Evolutionary conservation across 371 early-diverging fungal genomes (phyloP), one percentile per base, ranked within the genome.

Genomic region (Rozella allomycis): DNA sequence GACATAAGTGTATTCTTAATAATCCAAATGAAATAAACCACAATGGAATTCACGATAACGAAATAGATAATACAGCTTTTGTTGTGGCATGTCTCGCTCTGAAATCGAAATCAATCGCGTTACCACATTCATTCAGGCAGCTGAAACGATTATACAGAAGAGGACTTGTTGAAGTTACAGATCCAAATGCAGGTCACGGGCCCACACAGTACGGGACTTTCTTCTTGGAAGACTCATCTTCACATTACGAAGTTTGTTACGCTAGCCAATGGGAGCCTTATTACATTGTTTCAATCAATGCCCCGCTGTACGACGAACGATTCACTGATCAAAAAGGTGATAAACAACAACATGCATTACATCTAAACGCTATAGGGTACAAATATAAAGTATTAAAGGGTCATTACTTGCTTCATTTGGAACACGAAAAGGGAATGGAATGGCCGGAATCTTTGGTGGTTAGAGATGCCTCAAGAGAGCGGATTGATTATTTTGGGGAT

Each of bases 211-310:
- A 43, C 11, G 42, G 54, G 27, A 50, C 39, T 3, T 45, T 32
- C 21, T 44, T 25, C 12, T 42, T 46, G 16, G 20, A 33, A 18
- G 48, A 22, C 17, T 37, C 33, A 28, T 41, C 21, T 4, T 41
- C 56, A 0, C 54, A 49, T 0, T 69, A 61, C 31, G 67, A 69
- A 41, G 66, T 67, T 5, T 72, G 72, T 31, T 72, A 54, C 41
- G 72, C 69, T 35, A 67, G 67, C 0, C 70, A 67, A 31, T 72
- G 72, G 72, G 72, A 72, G 28, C 72, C 70, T 2, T 69, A 71
- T 31, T 71, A 71, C 26, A 49, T 67, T 8, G 39, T 71, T 28
- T 47, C 50, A 14, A 20, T 35, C 5, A 12, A 12, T 28, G 6
- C 13, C 38, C 70, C 63, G 3, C 39, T 53, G 2, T 72, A 69